Percentiles rank a stretch among this genome's conserved stretches.
Conservation (phyloP, 768 basidiomycete species). For the Podaxis sp. region DNA sequence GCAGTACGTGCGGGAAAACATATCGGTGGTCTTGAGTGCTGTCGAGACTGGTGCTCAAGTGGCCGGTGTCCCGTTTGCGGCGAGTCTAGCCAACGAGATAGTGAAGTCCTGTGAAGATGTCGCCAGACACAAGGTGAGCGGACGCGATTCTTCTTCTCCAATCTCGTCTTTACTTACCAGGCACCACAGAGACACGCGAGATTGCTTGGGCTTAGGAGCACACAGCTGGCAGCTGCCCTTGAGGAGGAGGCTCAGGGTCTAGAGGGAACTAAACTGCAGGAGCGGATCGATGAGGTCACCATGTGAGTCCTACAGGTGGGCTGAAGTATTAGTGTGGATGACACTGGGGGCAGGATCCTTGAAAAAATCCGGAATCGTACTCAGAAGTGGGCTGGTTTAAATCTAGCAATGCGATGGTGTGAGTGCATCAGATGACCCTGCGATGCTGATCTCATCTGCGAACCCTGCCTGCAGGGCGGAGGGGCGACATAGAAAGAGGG, state of each 20-base stretch:
- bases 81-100: conserved; percentile 44
- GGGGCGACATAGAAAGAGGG: conserved; percentile 42
- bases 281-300: conserved; percentile 42
- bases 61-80: conserved; percentile 46
- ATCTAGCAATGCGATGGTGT: conserved; percentile 21
- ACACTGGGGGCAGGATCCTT: conserved; percentile 36
- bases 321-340: background rate
- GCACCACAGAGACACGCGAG: conserved; percentile 38
- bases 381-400: conserved; percentile 32
- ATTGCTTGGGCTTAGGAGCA: conserved; percentile 43
- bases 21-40: conserved; percentile 24
- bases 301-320: conserved; percentile 31
- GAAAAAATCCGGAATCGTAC: conserved; percentile 38
- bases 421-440: conserved; percentile 21
- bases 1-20: conserved; percentile 11
- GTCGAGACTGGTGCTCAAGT: conserved; percentile 43
- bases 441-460: background rate
- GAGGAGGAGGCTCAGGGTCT: conserved; percentile 39
- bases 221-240: conserved; percentile 37
- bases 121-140: conserved; percentile 46
- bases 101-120: conserved; percentile 44
- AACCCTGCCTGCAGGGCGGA: conserved; percentile 36
- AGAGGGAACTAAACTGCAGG: conserved; percentile 39
- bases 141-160: background rate
- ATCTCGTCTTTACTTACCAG: background rate